Percentiles rank a stretch among this genome's conserved stretches.
phyloP scores from a whole-genome alignment of 2,329 filamentous ascomycete species.

The Seiridium cupressi region DNA sequence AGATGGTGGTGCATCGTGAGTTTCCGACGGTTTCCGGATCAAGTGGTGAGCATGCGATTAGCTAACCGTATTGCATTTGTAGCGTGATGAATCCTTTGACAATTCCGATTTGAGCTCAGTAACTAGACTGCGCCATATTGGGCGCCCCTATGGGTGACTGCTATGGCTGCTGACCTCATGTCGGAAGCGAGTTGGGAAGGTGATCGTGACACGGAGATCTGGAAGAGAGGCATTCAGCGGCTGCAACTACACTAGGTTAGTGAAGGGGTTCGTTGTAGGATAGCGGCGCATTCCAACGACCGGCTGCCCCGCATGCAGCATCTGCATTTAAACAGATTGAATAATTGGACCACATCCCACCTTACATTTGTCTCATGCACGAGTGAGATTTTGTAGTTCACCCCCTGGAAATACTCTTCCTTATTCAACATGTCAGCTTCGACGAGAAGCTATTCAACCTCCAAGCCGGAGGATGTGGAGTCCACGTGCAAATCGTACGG shows the following conservation, averaged over 20 bases:
- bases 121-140: not conserved
- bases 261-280: not conserved
- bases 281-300: conserved; percentile 8
- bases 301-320: conserved; percentile 1
- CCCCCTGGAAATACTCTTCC: not conserved
- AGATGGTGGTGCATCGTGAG: conserved; percentile 53
- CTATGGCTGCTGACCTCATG: not conserved
- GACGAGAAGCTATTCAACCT: conserved; percentile 21
- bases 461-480: conserved; percentile 23
- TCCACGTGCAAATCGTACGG: conserved; percentile 36
- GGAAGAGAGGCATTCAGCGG: no score
- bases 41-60: not conserved
- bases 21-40: conserved; percentile 3
- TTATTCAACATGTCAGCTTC: conserved; percentile 13
- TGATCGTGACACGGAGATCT: not conserved
- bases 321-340: not conserved
- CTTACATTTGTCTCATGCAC: not conserved
- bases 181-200: not conserved
- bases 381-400: not conserved
- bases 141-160: no score
- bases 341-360: conserved; percentile 4
- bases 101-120: conserved; percentile 15
- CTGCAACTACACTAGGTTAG: no score
- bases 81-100: conserved; percentile 39
- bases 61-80: not conserved